phyloP scores from a whole-genome alignment of 78 protist species.

The Dictyostelium intermedium region DNA sequence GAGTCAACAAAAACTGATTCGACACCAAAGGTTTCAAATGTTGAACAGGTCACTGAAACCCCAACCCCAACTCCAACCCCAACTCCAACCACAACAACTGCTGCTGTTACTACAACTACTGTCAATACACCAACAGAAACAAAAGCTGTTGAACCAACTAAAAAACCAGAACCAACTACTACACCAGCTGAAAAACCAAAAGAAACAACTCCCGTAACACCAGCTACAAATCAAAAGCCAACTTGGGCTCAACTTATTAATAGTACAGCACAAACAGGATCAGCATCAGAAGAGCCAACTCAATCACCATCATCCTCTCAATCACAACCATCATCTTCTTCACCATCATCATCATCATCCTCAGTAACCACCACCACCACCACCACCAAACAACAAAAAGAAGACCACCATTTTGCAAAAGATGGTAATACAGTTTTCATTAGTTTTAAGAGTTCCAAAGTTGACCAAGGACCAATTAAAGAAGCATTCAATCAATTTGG shows the following conservation, averaged over 20 bases:
- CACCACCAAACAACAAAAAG: neutral
- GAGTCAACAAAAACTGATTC: neutral
- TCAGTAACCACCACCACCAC: neutral
- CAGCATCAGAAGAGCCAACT: neutral
- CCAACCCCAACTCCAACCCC: neutral
- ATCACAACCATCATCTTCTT: neutral
- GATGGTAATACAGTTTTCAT: conserved; percentile 44
- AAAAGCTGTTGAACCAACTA: neutral
- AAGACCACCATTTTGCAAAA: neutral
- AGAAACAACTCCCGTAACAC: neutral
- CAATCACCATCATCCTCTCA: neutral
- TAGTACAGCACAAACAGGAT: neutral
- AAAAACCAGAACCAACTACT: neutral
- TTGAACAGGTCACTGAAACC: conserved; percentile 3
- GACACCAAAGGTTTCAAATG: neutral
- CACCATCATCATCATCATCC: neutral
- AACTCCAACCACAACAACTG: neutral
- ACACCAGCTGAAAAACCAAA: conserved; percentile 2
- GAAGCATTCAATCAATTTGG: conserved; percentile 47
- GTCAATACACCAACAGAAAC: neutral
- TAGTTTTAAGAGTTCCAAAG: neutral
- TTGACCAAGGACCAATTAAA: neutral
- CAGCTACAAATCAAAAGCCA: neutral
- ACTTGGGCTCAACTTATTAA: neutral
- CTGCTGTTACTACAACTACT: too few species aligned